phyloP scores from a whole-genome alignment of 2,329 filamentous ascomycete species.

The Colletotrichum karsti region DNA sequence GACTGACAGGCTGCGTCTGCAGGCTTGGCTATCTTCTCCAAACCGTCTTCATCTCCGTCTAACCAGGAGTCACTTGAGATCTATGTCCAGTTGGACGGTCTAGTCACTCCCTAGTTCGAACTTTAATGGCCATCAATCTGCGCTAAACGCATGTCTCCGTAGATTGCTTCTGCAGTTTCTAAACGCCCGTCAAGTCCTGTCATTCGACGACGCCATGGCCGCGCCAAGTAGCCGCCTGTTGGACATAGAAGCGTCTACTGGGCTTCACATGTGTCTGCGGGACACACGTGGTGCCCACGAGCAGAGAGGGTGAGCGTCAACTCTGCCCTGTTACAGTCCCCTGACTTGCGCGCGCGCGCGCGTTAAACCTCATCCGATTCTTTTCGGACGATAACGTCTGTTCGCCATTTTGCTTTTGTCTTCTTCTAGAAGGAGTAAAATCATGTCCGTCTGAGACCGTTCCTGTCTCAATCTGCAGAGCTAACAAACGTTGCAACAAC shows the following conservation, averaged over 20 bases:
- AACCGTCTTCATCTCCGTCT: constrained; percentile 21
- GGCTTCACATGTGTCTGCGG: not conserved
- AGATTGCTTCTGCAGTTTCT: not conserved
- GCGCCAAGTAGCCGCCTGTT: constrained; percentile 13
- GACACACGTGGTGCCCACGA: not conserved
- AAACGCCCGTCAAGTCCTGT: not conserved
- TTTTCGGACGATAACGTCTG: not conserved
- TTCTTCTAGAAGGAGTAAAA: not conserved
- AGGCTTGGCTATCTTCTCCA: constrained; percentile 9
- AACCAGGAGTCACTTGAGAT: not conserved
- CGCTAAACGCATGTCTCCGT: not conserved
- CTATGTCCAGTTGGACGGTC: not conserved
- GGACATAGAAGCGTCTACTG: not conserved
- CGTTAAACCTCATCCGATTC: not conserved
- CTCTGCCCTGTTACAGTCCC: constrained; percentile 1
- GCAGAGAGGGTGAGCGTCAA: not conserved
- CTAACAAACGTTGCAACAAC: not conserved
- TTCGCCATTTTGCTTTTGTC: not conserved
- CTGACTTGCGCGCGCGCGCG: not conserved
- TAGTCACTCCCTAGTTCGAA: not conserved
- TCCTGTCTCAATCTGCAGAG: not conserved
- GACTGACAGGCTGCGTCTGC: not conserved
- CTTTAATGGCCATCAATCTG: not conserved
- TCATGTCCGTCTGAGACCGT: not conserved
- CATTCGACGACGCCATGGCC: not conserved